Conservation (phyloP, 495 filamentous ascomycete species). For the Haplographium delicatum region DNA sequence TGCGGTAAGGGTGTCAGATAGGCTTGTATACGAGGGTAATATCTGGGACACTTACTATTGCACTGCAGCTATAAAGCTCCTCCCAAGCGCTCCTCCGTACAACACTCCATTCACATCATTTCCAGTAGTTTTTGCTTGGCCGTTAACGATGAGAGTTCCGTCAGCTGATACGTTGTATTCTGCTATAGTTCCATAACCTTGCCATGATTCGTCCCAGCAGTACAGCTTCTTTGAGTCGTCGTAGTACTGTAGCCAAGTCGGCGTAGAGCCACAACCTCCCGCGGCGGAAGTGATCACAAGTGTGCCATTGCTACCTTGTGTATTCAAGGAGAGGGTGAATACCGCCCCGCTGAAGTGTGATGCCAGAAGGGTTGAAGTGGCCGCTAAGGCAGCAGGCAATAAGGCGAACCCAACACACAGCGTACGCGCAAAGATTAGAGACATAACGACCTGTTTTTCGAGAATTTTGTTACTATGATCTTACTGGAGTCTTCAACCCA, state of each 20-base stretch:
- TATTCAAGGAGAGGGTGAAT: constrained; percentile 8
- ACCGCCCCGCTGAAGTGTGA: constrained; percentile 9
- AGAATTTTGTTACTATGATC: neutral
- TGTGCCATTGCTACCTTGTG: constrained; percentile 6
- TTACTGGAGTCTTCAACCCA: constrained; percentile 1
- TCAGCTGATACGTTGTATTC: constrained; percentile 8
- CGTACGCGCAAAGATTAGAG: neutral
- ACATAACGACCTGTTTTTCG: constrained; percentile 2
- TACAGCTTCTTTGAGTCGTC: constrained; percentile 5
- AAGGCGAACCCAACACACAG: constrained; percentile 1
- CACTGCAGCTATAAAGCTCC: constrained; percentile 9
- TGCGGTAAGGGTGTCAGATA: neutral
- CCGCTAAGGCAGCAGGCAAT: neutral
- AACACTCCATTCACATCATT: constrained; percentile 4
- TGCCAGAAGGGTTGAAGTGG: constrained; percentile 20
- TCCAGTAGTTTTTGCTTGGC: constrained; percentile 5
- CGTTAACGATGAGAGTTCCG: constrained; percentile 3
- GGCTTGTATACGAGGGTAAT: neutral
- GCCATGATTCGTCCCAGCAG: constrained; percentile 19
- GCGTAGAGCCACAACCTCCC: constrained; percentile 7
- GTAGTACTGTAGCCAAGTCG: constrained; percentile 11
- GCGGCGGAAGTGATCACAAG: constrained; percentile 16
- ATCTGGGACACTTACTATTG: constrained; percentile 11
- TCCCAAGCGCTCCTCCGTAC: constrained; percentile 8
- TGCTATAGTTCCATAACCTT: constrained; percentile 10